Evolutionary conservation across 2,329 filamentous ascomycete species (phyloP), one percentile per base, ranked within the genome.

Genomic region (Periconia sp.): DNA sequence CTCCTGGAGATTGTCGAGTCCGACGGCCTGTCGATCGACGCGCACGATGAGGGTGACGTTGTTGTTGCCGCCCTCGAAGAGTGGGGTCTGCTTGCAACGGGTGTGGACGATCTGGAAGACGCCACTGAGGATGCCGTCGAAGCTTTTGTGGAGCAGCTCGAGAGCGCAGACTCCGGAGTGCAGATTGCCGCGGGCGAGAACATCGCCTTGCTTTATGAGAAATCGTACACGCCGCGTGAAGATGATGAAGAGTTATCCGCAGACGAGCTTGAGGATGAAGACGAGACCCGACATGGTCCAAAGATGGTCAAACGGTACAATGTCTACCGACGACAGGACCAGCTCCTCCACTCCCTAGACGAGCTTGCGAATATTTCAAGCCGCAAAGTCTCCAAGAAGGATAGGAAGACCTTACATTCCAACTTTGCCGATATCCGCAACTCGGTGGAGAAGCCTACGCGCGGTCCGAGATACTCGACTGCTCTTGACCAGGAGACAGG

Each of bases 141-240:
- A 39, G 85, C 86, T 2, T 90, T 96, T 56, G 84, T 89, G 29
- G 90, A 95, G 34, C 91, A 95, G 69, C 85, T 96, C 13, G 85
- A 92, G 46, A 90, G 87, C 65, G 78, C 78, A 22, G 85, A 90
- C 45, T 75, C 84, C 1, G 75, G 80, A 7, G 88, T 95, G 1
- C 89, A 94, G 60, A 83, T 89, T 32, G 83, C 86, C 3, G 87
- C 89, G 0, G 89, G 87, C 3, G 82, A 87, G 61, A 89, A 89
- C 65, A 91, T 95, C 46, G 90, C 90, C 1, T 76, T 95, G 8
- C 76, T 95, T 9, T 92, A 89, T 59, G 91, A 96, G 68, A 87
- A 87, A 49, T 82, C 79, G 45, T 84, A 80, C 65, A 81, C 79
- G 0, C 76, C 78, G 24, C 72, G 75, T 35, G 81, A 83, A 56